Percentiles rank a stretch among this genome's conserved stretches.
Conservation (phyloP, 2,329 filamentous ascomycete species). For the Paecilomyces niveus region DNA sequence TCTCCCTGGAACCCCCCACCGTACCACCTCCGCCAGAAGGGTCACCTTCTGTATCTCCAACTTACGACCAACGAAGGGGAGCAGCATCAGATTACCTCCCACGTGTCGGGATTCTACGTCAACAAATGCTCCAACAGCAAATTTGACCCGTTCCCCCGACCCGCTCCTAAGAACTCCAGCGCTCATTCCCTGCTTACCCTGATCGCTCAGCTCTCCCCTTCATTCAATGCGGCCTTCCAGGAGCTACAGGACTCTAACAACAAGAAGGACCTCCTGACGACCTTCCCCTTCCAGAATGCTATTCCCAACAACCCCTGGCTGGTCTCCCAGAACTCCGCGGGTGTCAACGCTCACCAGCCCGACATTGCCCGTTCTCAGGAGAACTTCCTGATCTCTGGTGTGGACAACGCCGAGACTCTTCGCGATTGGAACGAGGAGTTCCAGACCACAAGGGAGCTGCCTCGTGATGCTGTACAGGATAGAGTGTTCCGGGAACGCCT, state of each 20-base stretch:
- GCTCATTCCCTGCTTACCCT: conserved; percentile 83
- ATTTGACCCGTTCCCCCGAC: conserved; percentile 82
- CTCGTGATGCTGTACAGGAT: conserved; percentile 89
- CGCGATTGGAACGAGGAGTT: conserved; percentile 99
- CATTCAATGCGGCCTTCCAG: conserved; percentile 69
- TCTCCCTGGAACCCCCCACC: conserved; percentile 97
- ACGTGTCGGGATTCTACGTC: conserved; percentile 92
- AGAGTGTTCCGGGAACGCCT: conserved; percentile 91
- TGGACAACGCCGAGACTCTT: conserved; percentile 88
- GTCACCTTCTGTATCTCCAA: conserved; percentile 84
- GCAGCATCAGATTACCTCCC: conserved; percentile 85
- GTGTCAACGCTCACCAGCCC: conserved; percentile 63
- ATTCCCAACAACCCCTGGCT: conserved; percentile 90
- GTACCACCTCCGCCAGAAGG: conserved; percentile 80
- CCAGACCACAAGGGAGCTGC: conserved; percentile 89
- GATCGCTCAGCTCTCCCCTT: conserved; percentile 71
- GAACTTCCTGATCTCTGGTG: conserved; percentile 79
- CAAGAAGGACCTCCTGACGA: conserved; percentile 77
- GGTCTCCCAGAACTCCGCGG: conserved; percentile 59
- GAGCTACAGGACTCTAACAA: conserved; percentile 78
- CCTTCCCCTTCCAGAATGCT: conserved; percentile 92
- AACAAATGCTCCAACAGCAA: conserved; percentile 94
- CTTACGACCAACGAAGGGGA: conserved; percentile 91
- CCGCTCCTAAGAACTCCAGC: conserved; percentile 67
- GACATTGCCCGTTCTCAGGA: conserved; percentile 90